Evolutionary conservation across 2,329 filamentous ascomycete species (phyloP).

Genomic region (Cladophialophora psammophila): DNA sequence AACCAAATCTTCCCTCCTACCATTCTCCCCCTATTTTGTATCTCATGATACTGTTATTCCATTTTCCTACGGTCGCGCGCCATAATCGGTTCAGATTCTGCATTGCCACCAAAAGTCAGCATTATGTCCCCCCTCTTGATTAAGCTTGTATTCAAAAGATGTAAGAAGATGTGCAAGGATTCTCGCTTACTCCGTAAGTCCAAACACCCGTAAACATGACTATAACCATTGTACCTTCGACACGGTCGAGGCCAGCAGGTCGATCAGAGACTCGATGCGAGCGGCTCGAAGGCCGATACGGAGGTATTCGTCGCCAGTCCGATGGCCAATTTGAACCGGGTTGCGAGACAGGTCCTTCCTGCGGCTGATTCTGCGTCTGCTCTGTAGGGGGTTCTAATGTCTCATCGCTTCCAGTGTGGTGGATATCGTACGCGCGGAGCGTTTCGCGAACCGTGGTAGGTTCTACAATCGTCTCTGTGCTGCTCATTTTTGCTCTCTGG

Average conservation of each 20-base stretch:
- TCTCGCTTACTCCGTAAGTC: conserved; percentile 52
- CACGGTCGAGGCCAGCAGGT: conserved; percentile 53
- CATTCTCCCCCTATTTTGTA: conserved; percentile 64
- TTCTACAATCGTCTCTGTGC: conserved; percentile 19
- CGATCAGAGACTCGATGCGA: conserved; percentile 53
- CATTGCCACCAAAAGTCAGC: conserved; percentile 12
- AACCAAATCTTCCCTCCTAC: conserved; percentile 12
- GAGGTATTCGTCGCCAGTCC: conserved; percentile 57
- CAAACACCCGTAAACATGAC: conserved; percentile 60
- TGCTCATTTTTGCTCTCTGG: conserved; percentile 25
- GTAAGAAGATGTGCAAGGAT: conserved; percentile 5
- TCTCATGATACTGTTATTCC: conserved; percentile 58
- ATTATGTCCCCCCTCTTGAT: neutral
- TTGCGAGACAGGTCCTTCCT: no score
- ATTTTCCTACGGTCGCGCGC: conserved; percentile 58
- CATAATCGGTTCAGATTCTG: conserved; percentile 54
- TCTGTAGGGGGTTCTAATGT: neutral
- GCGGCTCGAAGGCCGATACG: conserved; percentile 56
- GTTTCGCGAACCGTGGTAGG: conserved; percentile 24
- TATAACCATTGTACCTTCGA: conserved; percentile 57
- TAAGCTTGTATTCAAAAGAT: no score
- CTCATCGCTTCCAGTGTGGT: conserved; percentile 29
- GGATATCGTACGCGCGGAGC: conserved; percentile 28
- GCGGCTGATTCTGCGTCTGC: neutral
- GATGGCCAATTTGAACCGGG: conserved; percentile 55